Evolutionary conservation across 1,139 yeast genomes (phyloP).

Genomic region (Kluyveromyces sp.): DNA sequence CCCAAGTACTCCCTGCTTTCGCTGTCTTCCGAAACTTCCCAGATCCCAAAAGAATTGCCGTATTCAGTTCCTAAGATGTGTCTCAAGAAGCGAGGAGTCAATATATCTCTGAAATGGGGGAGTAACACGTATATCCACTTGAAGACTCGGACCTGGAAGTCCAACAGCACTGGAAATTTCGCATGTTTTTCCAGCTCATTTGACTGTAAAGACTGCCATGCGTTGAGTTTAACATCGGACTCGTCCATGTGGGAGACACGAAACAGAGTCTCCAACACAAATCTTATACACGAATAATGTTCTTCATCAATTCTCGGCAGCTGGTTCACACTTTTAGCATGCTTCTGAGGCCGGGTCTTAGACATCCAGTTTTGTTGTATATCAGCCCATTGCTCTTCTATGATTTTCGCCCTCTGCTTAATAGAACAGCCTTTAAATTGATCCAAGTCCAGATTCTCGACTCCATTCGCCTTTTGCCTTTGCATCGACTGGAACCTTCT

Average conservation of each 20-base stretch:
- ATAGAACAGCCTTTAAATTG: background rate
- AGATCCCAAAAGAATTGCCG: conserved; percentile 71
- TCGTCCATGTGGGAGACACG: conserved; percentile 14
- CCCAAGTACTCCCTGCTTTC: conserved; percentile 60
- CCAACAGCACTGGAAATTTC: conserved; percentile 45
- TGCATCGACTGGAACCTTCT: conserved; percentile 27
- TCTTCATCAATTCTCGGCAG: conserved; percentile 34
- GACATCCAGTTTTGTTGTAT: conserved; percentile 36
- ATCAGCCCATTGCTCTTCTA: conserved; percentile 28
- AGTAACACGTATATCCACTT: conserved; percentile 42
- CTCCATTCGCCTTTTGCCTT: conserved; percentile 10
- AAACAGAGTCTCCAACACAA: conserved; percentile 30
- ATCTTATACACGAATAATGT: conserved; percentile 37
- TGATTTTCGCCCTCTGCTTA: conserved; percentile 2
- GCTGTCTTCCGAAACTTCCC: conserved; percentile 42
- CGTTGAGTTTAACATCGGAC: conserved; percentile 5
- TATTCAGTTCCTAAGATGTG: conserved; percentile 53
- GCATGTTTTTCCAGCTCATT: conserved; percentile 46
- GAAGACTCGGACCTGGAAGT: conserved; percentile 46
- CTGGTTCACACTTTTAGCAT: conserved; percentile 19
- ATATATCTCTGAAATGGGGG: conserved; percentile 37
- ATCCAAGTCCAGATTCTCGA: background rate
- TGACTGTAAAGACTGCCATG: conserved; percentile 47
- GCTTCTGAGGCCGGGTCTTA: conserved; percentile 25
- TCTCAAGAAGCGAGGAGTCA: conserved; percentile 41